Conservation (phyloP, 2,329 filamentous ascomycete species). For the Mollisia scopiformis region DNA sequence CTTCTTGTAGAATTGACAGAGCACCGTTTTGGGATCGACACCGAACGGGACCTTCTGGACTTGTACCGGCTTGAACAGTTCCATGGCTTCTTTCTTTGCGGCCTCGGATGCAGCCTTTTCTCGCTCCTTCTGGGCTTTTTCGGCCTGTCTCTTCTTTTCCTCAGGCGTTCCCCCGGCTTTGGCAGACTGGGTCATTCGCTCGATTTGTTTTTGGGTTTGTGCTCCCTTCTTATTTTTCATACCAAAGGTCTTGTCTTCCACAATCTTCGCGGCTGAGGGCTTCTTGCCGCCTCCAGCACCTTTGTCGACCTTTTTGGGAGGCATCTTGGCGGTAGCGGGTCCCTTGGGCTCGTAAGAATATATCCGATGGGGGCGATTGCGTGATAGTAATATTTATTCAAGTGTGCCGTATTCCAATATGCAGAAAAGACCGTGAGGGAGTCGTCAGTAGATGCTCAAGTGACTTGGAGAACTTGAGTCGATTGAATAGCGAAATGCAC, state of each 20-base stretch:
- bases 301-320: constrained; percentile 65
- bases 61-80: constrained; percentile 87
- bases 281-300: constrained; percentile 53
- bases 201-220: constrained; percentile 87
- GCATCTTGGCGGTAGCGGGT: constrained; percentile 57
- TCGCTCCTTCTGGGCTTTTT: constrained; percentile 71
- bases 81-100: constrained; percentile 77
- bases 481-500: constrained; percentile 18
- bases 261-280: constrained; percentile 55
- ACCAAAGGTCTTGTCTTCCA: constrained; percentile 96
- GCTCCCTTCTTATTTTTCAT: constrained; percentile 99
- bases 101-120: constrained; percentile 92
- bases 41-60: constrained; percentile 98
- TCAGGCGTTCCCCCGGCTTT: constrained; percentile 79
- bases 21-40: constrained; percentile 95
- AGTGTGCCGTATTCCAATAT: background rate
- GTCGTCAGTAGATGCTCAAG: constrained; percentile 15
- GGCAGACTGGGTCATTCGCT: constrained; percentile 75
- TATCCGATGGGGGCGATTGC: constrained; percentile 9
- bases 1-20: constrained; percentile 97
- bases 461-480: constrained; percentile 16
- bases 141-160: constrained; percentile 77
- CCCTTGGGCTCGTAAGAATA: background rate
- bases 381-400: background rate
- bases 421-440: constrained; percentile 35